Conservation (phyloP, 164 flowering plant genomes). For the Paratinospora sagittata region DNA sequence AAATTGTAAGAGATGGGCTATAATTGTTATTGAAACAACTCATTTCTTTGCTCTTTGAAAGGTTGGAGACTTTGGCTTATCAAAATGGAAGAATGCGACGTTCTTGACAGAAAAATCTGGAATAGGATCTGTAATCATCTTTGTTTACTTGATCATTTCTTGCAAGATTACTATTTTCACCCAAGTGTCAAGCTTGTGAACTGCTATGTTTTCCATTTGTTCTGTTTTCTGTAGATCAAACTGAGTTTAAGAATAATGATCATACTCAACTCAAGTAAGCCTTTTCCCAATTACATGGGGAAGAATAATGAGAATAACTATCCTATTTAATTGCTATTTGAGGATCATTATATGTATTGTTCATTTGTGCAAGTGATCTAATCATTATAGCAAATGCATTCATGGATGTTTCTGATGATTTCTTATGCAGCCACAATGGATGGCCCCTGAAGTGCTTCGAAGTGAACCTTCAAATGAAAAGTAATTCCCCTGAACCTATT, state of each 20-base stretch:
- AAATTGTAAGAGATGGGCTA: neutral
- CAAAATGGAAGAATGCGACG: constrained; percentile 59
- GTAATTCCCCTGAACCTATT: constrained; percentile 28
- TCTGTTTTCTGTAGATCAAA: neutral
- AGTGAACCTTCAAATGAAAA: constrained; percentile 89
- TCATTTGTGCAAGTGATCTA: neutral
- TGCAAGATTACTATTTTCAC: neutral
- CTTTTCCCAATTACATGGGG: no score
- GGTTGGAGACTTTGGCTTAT: constrained; percentile 94
- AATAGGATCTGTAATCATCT: constrained; percentile 64
- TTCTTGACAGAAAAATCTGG: constrained; percentile 66
- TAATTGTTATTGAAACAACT: neutral
- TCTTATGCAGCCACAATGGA: constrained; percentile 84
- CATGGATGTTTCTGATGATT: neutral
- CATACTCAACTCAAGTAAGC: no score
- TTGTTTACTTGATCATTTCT: constrained; percentile 1
- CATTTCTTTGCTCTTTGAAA: constrained; percentile 15
- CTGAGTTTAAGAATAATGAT: neutral
- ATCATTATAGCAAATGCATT: neutral
- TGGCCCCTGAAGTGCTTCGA: constrained; percentile 98
- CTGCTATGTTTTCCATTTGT: neutral
- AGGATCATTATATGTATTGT: neutral
- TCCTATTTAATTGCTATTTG: no score
- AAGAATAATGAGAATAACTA: neutral
- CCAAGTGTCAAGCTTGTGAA: neutral